These are phyloP conservation scores for Harringtonia aguacate DNA, from an alignment of 2,329 filamentous ascomycete genomes.

Conservation along the genomic window DNA sequence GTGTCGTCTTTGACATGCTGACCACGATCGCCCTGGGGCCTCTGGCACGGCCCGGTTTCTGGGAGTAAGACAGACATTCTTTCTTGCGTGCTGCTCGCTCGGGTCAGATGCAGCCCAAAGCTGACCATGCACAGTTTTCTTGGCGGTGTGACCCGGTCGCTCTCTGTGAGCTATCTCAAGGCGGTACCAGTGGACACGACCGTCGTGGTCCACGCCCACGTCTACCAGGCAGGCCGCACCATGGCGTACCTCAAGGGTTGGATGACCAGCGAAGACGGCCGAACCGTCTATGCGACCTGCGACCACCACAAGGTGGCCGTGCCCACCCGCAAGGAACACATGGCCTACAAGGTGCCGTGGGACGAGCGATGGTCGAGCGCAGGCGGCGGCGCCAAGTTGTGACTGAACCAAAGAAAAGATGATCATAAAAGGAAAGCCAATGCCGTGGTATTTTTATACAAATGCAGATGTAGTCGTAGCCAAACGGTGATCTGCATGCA, in stretches of 20 bases:
- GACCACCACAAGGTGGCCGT: conserved; percentile 42
- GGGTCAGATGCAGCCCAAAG: too few species aligned
- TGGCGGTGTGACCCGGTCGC: conserved; percentile 35
- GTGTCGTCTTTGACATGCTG: conserved; percentile 43
- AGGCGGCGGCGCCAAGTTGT: too few species aligned
- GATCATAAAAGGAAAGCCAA: too few species aligned
- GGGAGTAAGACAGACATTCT: too few species aligned
- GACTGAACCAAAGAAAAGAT: too few species aligned
- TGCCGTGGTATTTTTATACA: too few species aligned
- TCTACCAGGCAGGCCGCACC: conserved; percentile 33
- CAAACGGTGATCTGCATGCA: too few species aligned
- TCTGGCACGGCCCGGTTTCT: conserved; percentile 33
- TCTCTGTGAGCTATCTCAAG: conserved; percentile 40
- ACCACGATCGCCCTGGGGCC: conserved; percentile 39
- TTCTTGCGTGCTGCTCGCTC: too few species aligned
- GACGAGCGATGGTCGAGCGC: conserved; percentile 28
- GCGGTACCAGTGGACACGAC: conserved; percentile 30
- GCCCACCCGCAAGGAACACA: conserved; percentile 26
- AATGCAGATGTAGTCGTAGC: too few species aligned
- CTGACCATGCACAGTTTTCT: too few species aligned
- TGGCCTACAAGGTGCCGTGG: conserved; percentile 27
- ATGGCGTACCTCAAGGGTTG: conserved; percentile 39
- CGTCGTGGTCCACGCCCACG: conserved; percentile 29
- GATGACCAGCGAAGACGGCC: conserved; percentile 37
- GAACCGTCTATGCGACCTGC: conserved; percentile 33